Percentiles rank a stretch among this genome's conserved stretches.
Evolutionary conservation across 495 filamentous ascomycete species (phyloP).

Genomic region (Talaromyces wortmannii): DNA sequence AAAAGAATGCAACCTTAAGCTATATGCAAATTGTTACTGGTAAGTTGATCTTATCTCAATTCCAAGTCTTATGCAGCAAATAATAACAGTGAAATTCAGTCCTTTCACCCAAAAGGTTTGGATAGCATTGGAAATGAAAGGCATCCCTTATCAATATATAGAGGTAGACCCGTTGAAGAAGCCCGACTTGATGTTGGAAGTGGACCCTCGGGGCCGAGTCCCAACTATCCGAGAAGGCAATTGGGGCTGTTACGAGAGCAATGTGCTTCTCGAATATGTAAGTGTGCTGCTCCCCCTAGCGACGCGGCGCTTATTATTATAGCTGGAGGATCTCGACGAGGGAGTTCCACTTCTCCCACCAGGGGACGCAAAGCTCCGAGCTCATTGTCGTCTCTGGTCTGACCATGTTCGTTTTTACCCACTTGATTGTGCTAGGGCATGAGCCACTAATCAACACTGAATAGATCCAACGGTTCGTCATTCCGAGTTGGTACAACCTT

Average conservation of each 20-base stretch:
- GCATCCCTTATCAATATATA: constrained; percentile 81
- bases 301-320: constrained; percentile 4
- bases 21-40: constrained; percentile 92
- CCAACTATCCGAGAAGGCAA: constrained; percentile 78
- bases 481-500: constrained; percentile 75
- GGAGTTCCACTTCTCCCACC: constrained; percentile 59
- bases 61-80: background rate
- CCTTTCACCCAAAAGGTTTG: constrained; percentile 91
- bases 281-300: constrained; percentile 7
- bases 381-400: constrained; percentile 77
- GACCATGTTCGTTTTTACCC: constrained; percentile 60
- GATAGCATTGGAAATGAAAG: constrained; percentile 89
- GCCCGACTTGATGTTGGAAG: constrained; percentile 66
- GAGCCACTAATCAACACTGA: constrained; percentile 11
- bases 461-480: constrained; percentile 75
- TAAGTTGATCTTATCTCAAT: constrained; percentile 27
- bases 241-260: constrained; percentile 85
- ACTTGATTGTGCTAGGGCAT: background rate
- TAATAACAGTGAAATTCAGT: constrained; percentile 19
- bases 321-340: constrained; percentile 72
- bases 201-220: constrained; percentile 85
- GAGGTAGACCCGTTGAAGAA: constrained; percentile 87
- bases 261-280: constrained; percentile 87
- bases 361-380: constrained; percentile 58
- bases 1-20: constrained; percentile 65